Evolutionary conservation across 208 protist genomes (phyloP).

Genomic region (Histomonas meleagridis): DNA sequence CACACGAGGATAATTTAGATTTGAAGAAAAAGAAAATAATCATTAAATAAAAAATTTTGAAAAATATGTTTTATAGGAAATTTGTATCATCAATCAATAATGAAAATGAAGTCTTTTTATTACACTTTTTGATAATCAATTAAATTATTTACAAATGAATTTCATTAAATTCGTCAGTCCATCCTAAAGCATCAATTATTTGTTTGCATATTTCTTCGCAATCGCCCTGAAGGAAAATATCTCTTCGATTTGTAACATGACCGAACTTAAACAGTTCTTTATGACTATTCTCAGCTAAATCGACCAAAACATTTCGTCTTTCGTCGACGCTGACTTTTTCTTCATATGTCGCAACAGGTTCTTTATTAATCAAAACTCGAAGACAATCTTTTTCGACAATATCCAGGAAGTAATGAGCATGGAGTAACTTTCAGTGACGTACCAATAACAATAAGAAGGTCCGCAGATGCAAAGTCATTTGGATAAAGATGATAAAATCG

Average conservation of each 20-base stretch:
- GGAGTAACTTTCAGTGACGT: constrained; percentile 78
- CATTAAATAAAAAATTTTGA: too few relatives aligned
- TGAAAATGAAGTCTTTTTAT: too few relatives aligned
- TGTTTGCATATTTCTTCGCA: neutral
- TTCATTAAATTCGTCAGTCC: neutral
- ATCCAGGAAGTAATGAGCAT: constrained; percentile 59
- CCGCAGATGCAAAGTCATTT: constrained; percentile 46
- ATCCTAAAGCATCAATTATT: neutral
- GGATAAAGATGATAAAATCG: constrained; percentile 51
- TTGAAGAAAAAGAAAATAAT: too few relatives aligned
- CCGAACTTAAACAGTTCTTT: neutral
- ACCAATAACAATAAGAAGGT: constrained; percentile 76
- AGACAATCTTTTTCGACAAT: neutral
- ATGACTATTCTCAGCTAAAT: neutral
- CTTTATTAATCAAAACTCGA: neutral
- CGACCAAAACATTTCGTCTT: neutral
- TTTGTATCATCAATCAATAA: too few relatives aligned
- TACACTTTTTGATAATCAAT: too few relatives aligned
- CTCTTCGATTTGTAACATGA: neutral
- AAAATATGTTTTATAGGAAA: too few relatives aligned
- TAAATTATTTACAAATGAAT: too few relatives aligned
- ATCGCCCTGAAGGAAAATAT: neutral
- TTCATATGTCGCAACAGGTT: neutral
- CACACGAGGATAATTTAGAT: too few relatives aligned
- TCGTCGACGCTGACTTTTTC: neutral